Evolutionary conservation across 306 rosid genomes (phyloP), one percentile per base, ranked within the genome.

Genomic region (Vigna angularis): DNA sequence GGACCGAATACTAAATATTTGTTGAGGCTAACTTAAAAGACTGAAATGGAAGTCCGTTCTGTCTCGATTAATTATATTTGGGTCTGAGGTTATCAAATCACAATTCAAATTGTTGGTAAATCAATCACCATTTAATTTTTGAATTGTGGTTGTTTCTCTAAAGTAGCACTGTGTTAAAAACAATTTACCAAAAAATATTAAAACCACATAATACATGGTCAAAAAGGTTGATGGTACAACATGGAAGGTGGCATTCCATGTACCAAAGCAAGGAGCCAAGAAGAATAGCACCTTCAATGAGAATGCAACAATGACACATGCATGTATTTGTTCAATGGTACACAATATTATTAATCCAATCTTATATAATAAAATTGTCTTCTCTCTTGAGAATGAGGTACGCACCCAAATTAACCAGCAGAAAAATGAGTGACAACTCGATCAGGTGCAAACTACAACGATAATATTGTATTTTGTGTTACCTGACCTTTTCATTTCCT

Each of bases 11-110:
- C 11, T 8, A 1, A 66, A 56, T 45, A 56, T 13, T 36, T 36
- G 40, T 48, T 42, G 74, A 70, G 68, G 22, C 63, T 70, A 62
- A 52, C 28, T 65, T 38, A 34, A 18, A 30, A 17, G 24, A 32
- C 7, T 47, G 14, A 20, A 52, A 40, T 42, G 16, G 4, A 45
- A 45, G 20, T 66, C 50, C 42, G 26, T 38, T 49, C 68, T 58
- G 14, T n/a, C 16, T 58, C 9, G 58, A 49, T 9, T 34, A 58
- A 40, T 36, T 40, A 42, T 42, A 67, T 72, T 11, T 9, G 0
- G 6, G 17, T 67, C 13, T 8, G 24, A 32, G 47, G 24, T 62
- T 62, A 34, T 62, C 47, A 32, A 32, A 16, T 62, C 18, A 28
- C 68, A 32, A 62, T 62, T 62, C 47, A 62, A 62, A 62, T 62